Base-by-base conservation (phyloP, 179 eudicot genomes). In the Camellia oleifera region DNA sequence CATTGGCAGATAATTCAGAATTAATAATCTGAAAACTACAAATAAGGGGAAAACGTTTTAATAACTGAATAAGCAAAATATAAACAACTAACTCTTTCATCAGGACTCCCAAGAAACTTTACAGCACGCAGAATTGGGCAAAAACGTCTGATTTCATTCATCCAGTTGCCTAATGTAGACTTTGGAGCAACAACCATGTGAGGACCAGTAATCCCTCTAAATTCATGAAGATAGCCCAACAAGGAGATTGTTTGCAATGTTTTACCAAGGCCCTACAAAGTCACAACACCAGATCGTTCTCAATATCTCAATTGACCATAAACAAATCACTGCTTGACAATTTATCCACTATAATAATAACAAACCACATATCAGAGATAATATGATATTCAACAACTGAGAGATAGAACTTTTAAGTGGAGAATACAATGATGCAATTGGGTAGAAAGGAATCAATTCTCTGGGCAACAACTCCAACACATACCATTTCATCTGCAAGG, bases 181-280 rank as follows among this genome's bases (percentile, higher is more conserved):
- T 95, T 95, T 15, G 98, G 99, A 86, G 98, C 94, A 89, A 95
- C 99, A 80, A 95, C 99, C 99, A 95, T 95, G 84, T 95, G 99
- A 64, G 99, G 98, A 75, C 99, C 99, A 74, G 89, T 90, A 76
- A 95, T 94, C 62, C 98, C 98, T 90, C 98, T 89, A 80, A 89
- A 94, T 81, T 95, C 99, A 67, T 92, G 92, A 67, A 95, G 88
- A 82, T 95, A 95, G 26, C 97, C 99, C 90, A 96, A 56, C 86
- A 94, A 87, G 78, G 99, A 96, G 77, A 95, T 95, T 48, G 98
- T 95, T 90, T 95, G 99, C 88, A 95, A 86, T 9, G 99, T 95
- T 87, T 95, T 95, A 65, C 99, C 99, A 69, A 95, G 97, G 18
- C 99, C 99, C 99, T 95, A 80, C 58, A 72, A 65, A 76, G 67